Conservation (phyloP, 2,329 filamentous ascomycete genomes). For the Colletotrichum filicis region DNA sequence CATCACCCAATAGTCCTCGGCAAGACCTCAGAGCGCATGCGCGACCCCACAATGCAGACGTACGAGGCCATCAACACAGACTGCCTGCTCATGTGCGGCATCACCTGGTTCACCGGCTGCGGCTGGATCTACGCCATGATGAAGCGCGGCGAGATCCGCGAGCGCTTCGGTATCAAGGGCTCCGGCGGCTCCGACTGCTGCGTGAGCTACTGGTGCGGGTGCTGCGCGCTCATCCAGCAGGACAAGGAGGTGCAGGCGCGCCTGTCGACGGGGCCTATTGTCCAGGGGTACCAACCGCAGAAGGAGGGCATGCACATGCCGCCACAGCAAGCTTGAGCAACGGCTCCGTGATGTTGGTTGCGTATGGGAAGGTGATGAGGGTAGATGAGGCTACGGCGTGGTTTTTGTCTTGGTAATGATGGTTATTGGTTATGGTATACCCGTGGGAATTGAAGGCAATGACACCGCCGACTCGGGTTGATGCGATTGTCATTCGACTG, state of each 20-base stretch:
- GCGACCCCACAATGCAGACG: conserved; percentile 53
- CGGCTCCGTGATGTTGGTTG: background rate
- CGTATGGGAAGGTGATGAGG: background rate
- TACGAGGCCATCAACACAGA: conserved; percentile 54
- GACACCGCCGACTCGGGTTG: background rate
- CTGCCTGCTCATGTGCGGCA: conserved; percentile 51
- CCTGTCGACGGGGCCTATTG: conserved; percentile 39
- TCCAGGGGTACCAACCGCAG: conserved; percentile 49
- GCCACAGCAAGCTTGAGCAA: conserved; percentile 21
- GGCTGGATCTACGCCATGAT: conserved; percentile 61
- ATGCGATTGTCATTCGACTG: background rate
- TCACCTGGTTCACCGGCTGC: conserved; percentile 52
- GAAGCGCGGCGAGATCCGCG: conserved; percentile 64
- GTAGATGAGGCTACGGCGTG: background rate
- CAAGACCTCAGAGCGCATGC: conserved; percentile 55
- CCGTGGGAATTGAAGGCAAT: background rate
- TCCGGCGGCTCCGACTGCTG: conserved; percentile 61
- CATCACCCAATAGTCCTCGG: conserved; percentile 50
- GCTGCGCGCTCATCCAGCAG: conserved; percentile 68
- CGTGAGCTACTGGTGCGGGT: conserved; percentile 64
- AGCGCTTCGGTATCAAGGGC: conserved; percentile 64
- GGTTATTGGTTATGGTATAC: conserved; percentile 20
- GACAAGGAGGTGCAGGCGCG: conserved; percentile 62
- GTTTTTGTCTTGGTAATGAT: background rate
- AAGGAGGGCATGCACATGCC: conserved; percentile 52